Base-by-base conservation (phyloP, 2,329 filamentous ascomycete species). In the Fusarium miscanthi region DNA sequence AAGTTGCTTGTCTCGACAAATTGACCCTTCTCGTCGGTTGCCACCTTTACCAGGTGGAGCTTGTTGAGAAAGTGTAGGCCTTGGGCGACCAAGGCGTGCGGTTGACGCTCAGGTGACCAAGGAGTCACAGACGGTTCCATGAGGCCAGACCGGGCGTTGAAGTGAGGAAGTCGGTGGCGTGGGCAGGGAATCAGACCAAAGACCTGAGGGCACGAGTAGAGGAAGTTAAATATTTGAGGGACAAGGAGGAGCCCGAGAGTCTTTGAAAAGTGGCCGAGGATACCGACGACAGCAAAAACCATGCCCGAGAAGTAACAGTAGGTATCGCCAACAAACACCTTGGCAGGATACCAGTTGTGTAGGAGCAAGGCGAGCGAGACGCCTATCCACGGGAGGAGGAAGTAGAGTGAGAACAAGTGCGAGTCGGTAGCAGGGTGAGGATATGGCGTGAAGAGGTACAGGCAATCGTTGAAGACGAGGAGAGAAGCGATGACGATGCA, bases 241-340 rank as follows among this genome's bases (percentile, higher is more conserved):
- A 97, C 87, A 75, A 99, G 92, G 13, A 99, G 87, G 56, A 99
- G 88, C 62, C 97, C 88, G 49, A 99, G 88, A 2, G 96, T 99
- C 84, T 99, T 99, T 85, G 93, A 97, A 85, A 99, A 99, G 84
- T 99, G 96, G 30, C 96, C 96, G 58, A 98, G 88, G 78, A 99
- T 98, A 72, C 94, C 94, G 73, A 98, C 96, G 48, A 98, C 95
- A 59, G 95, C 96, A 80, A 99, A 99, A 42, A 98, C 93, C 94
- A 99, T 99, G 74, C 96, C 96, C 2, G 96, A 96, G 82, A 99
- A 98, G 84, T 99, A 99, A 87, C 96, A 99, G 87, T 98, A 99
- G 8, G 96, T 99, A 82, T 99, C 96, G 62, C 96, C 96, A 14
- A 98, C 95, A 79, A 99, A 99, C 14, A 98, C 96, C 77, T 91